phyloP scores from a whole-genome alignment of 2,329 filamentous ascomycete species.

The Coniochaeta sp. region DNA sequence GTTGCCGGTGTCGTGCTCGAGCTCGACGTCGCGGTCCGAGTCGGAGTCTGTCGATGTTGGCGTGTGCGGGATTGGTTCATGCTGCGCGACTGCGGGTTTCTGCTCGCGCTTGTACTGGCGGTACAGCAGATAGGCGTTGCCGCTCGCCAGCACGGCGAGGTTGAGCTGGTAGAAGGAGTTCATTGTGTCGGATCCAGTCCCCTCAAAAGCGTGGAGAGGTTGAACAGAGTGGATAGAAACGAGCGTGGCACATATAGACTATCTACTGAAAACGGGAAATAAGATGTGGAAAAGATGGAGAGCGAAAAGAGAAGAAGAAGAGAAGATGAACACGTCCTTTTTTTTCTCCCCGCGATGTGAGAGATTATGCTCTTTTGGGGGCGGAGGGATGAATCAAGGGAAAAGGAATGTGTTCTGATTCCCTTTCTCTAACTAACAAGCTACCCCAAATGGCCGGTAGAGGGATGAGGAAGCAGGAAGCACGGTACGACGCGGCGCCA shows the following conservation, averaged over 20 bases:
- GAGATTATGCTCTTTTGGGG: too few relatives aligned
- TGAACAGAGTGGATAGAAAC: background rate
- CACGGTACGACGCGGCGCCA: background rate
- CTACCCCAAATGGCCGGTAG: too few relatives aligned
- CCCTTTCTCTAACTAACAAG: background rate
- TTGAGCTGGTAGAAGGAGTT: slow-evolving; percentile 18
- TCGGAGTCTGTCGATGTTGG: background rate
- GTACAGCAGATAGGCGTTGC: slow-evolving; percentile 15
- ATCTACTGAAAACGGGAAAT: background rate
- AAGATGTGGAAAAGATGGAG: background rate
- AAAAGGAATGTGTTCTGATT: background rate
- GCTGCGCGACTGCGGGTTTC: background rate
- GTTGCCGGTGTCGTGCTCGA: slow-evolving; percentile 3
- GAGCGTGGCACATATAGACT: background rate
- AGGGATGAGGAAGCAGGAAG: background rate
- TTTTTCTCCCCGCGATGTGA: too few relatives aligned
- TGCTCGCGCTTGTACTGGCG: slow-evolving; percentile 13
- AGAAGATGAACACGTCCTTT: too few relatives aligned
- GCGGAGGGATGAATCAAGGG: too few relatives aligned
- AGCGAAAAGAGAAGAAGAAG: too few relatives aligned
- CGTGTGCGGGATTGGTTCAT: background rate
- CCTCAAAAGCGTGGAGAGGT: too few relatives aligned
- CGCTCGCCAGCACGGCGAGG: slow-evolving; percentile 14
- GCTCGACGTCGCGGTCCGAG: slow-evolving; percentile 4
- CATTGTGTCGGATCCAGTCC: too few relatives aligned